Evolutionary conservation across 2,329 filamentous ascomycete genomes (phyloP), one percentile per base, ranked within the genome.

Genomic region (Colletotrichum orbiculare): DNA sequence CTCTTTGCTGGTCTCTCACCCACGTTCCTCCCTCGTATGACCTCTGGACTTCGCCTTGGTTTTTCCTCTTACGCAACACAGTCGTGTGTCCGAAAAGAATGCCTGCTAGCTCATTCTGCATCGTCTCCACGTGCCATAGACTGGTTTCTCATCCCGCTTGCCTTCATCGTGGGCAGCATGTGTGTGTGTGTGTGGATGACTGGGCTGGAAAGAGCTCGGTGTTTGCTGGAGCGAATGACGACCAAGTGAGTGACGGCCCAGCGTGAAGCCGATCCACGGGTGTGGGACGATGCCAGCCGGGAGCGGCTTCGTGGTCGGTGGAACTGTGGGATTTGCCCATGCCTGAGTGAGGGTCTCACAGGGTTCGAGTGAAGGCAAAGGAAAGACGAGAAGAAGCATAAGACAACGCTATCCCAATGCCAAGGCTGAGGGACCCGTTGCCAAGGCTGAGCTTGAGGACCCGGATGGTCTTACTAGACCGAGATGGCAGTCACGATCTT

Each of bases 351-450:
- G 25, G 25, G 25, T 25, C 25, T 25, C 25, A 25, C 25, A 25
- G 25, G 25, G 25, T 25, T 25, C 25, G 56, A 54, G 56, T 17
- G 60, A 34, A 56, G 57, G 46, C 45, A 53, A 34, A 37, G 13
- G 37, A 48, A 35, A 42, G 37, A 54, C 9, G 1, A 33, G 48
- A 43, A 63, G 45, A 39, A 64, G 62, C 62, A 55, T 56, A 62
- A 65, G 37, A 62, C 58, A 37, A 65, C 63, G 58, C n/a, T 12
- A 42, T 48, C 37, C n/a, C 17, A 43, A 37, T 63, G 63, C 63
- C 63, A 65, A 65, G 63, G 63, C 63, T 65, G 63, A 65, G 12
- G n/a, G 50, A 41, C 63, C 58, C 52, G 41, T 57, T 42, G 63
- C 63, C 63, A 65, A 65, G 63, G 59, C 47, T 65, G 62, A 54